Evolutionary conservation across 139 green algal species (phyloP).

Genomic region (Zygnema circumcarinatum): DNA sequence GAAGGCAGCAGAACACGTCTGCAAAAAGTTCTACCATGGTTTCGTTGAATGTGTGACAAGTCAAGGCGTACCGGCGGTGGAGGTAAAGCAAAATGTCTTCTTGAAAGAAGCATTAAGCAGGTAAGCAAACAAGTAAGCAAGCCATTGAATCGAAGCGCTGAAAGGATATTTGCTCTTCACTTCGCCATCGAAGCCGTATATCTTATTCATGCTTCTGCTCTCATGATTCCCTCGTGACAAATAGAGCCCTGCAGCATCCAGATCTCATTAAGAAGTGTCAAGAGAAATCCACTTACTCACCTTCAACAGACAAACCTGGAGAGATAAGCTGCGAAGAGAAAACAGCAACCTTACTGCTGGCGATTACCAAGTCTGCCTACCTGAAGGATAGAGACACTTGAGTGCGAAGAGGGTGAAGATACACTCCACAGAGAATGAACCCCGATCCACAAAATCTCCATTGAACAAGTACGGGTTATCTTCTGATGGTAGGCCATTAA

Average conservation of each 20-base stretch:
- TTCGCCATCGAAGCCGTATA: conserved; percentile 97
- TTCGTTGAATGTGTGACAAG: conserved; percentile 46
- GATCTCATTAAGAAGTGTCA: neutral
- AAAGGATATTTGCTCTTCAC: conserved; percentile 79
- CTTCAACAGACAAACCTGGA: too few relatives aligned
- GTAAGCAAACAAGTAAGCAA: too few relatives aligned
- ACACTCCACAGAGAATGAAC: conserved; percentile 90
- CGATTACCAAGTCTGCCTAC: conserved; percentile 35
- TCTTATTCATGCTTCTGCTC: conserved; percentile 92
- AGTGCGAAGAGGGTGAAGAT: conserved; percentile 93
- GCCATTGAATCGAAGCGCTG: too few relatives aligned
- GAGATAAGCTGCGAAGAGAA: too few relatives aligned
- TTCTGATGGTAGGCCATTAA: conserved; percentile 85
- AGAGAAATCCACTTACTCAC: neutral
- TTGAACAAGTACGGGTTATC: conserved; percentile 99
- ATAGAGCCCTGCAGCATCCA: conserved; percentile 55
- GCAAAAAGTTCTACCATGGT: conserved; percentile 89
- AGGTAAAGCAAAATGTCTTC: too few relatives aligned
- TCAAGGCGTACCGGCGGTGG: neutral
- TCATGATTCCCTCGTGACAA: conserved; percentile 96
- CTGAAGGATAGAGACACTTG: conserved; percentile 79
- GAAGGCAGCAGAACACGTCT: conserved; percentile 72
- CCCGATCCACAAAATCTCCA: conserved; percentile 97
- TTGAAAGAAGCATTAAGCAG: too few relatives aligned
- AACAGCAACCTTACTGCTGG: too few relatives aligned